phyloP scores from a whole-genome alignment of 2,329 filamentous ascomycete genomes.

The Fragosphaeria purpurea region DNA sequence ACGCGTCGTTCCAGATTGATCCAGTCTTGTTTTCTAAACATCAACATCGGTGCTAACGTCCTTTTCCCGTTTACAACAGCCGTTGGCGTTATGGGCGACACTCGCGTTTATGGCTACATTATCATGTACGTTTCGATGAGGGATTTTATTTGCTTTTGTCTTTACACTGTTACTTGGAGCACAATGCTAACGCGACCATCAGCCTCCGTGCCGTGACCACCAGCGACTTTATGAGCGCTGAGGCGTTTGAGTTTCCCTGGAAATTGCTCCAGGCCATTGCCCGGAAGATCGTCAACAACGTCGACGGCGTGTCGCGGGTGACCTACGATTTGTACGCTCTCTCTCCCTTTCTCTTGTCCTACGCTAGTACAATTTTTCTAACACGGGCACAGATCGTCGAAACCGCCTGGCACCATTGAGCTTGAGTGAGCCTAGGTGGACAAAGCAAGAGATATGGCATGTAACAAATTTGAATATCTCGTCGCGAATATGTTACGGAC shows the following conservation, averaged over 20 bases:
- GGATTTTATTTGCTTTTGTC: background rate
- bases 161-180: background rate
- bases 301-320: slow-evolving; percentile 61
- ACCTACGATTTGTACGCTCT: slow-evolving; percentile 45
- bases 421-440: slow-evolving; percentile 27
- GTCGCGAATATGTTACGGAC: too few species aligned
- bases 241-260: slow-evolving; percentile 56
- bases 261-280: slow-evolving; percentile 56
- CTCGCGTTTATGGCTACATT: slow-evolving; percentile 20
- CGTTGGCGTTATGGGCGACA: slow-evolving; percentile 32
- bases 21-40: background rate
- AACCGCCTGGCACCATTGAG: slow-evolving; percentile 60
- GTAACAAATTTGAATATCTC: too few species aligned
- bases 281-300: slow-evolving; percentile 64
- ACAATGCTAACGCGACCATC: slow-evolving; percentile 1
- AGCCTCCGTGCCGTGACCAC: slow-evolving; percentile 36
- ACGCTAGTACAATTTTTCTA: background rate
- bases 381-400: slow-evolving; percentile 34
- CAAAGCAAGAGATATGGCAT: too few species aligned
- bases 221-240: slow-evolving; percentile 64
- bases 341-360: background rate
- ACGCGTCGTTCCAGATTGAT: too few species aligned
- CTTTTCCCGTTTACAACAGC: slow-evolving; percentile 13
- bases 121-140: slow-evolving; percentile 4
- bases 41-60: background rate